Percentiles rank a stretch among this genome's conserved stretches.
phyloP scores from a whole-genome alignment of 83 land plant genomes.

The Picea abies region DNA sequence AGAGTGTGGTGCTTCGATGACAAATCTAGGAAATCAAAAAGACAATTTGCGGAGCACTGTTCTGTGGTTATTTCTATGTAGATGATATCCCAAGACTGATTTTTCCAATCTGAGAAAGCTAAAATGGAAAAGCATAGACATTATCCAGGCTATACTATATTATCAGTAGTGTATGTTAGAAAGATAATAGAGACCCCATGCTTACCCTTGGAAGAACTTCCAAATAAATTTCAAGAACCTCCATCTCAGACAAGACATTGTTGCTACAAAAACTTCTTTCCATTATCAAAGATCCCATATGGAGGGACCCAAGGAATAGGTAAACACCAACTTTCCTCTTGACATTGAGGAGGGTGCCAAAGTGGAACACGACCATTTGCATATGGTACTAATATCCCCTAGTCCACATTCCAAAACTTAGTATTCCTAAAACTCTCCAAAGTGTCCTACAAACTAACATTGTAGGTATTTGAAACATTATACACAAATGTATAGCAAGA shows the following conservation, averaged over 20 bases:
- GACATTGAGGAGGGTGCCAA: constrained; percentile 40
- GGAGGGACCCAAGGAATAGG: constrained; percentile 81
- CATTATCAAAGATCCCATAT: constrained; percentile 62
- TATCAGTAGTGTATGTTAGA: neutral
- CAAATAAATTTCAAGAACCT: constrained; percentile 74
- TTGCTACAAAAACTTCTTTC: constrained; percentile 62
- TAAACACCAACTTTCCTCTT: constrained; percentile 95
- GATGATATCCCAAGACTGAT: constrained; percentile 35
- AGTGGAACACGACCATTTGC: constrained; percentile 37
- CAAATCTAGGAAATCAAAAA: constrained; percentile 28
- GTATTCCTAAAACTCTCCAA: constrained; percentile 18
- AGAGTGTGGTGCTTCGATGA: constrained; percentile 13
- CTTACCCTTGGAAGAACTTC: constrained; percentile 87
- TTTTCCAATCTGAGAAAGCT: constrained; percentile 31
- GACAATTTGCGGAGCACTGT: constrained; percentile 30
- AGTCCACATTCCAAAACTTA: constrained; percentile 94
- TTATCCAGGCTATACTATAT: neutral
- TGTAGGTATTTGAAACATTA: neutral
- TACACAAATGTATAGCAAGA: neutral
- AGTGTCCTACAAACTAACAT: constrained; percentile 56
- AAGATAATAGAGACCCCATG: neutral
- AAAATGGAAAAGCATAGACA: neutral
- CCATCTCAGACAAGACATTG: constrained; percentile 81
- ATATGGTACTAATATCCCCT: constrained; percentile 55
- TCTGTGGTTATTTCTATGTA: constrained; percentile 35